phyloP scores from a whole-genome alignment of 179 eudicot genomes.

The Monotropa hypopitys region DNA sequence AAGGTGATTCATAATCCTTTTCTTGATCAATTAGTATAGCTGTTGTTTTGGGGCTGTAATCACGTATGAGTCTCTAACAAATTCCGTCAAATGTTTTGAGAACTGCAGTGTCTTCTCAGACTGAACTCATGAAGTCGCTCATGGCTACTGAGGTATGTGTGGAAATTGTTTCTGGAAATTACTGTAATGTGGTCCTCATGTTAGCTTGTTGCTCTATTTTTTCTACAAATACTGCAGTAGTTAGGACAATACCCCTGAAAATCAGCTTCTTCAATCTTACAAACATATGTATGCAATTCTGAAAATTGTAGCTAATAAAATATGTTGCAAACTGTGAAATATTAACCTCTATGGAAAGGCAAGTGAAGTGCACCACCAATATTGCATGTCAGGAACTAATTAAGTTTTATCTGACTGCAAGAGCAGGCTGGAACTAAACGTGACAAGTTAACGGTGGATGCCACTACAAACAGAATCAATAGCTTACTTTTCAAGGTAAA shows the following conservation, averaged over 20 bases:
- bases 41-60: neutral
- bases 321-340: neutral
- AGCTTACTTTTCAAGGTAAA: conserved; percentile 70
- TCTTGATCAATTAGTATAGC: neutral
- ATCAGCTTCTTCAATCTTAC: neutral
- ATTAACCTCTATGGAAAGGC: neutral
- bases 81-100: conserved; percentile 1
- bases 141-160: conserved; percentile 58
- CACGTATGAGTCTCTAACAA: neutral
- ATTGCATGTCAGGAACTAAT: neutral
- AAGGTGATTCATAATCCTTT: conserved; percentile 19
- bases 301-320: neutral
- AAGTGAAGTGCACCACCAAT: neutral
- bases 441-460: conserved; percentile 55
- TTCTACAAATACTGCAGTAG: neutral
- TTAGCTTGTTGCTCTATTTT: neutral
- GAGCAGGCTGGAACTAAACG: conserved; percentile 56
- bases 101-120: conserved; percentile 57
- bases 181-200: neutral
- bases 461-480: conserved; percentile 52
- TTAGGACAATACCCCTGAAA: neutral
- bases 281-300: neutral
- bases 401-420: conserved; percentile 4
- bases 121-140: conserved; percentile 60
- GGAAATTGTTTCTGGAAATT: neutral